Base-by-base conservation (phyloP, 2,329 filamentous ascomycete genomes). In the Sporothrix phasma region DNA sequence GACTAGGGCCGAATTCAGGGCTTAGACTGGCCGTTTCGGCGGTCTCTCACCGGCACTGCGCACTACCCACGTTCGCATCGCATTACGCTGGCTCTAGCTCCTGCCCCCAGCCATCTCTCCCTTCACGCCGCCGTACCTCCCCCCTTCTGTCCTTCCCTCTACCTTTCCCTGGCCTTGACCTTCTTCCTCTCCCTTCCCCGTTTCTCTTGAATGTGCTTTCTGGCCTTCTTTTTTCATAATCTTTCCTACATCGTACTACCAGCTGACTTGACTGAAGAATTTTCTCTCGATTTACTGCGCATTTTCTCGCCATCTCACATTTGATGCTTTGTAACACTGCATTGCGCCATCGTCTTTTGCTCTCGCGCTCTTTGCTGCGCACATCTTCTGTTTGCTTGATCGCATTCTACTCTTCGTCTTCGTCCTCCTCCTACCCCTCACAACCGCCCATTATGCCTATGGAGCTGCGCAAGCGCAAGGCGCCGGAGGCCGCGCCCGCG, bases 391-490 rank as follows among this genome's bases (percentile, higher is more conserved):
- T 45, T 24, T 19, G 17, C 37, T 34, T 24, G 15, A 24, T 39
- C 22, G 11, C 45, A 19, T 41, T 37, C n/a, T 24, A 6, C 47
- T 37, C 49, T 8, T 19, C 22, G 2, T 53, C 26, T 10, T 45
- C 51, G 2, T 39, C 17, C 47, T 19, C 39, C 5, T 43, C 17
- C 5, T 13, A 15, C 11, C 19, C 10, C n/a, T 29, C 60, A 34
- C 68, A 68, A 66, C 65, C 65, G 67, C 64, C 34, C 56, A 47
- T 66, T 63, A 85, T 86, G 84, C 80, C 82, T 67, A 78, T 81
- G 69, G 81, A 81, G 71, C 77, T 86, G 49, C 80, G 84, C 75
- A 85, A 86, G 77, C 82, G 84, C 77, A 85, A 85, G 75, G 81
- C 82, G 68, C 79, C 78, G 62, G 77, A 37, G 62, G 66, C 37